These are phyloP conservation scores for Pythium brachiatum DNA, from an alignment of 352 stramenopile species.

Conservation along the genomic window DNA sequence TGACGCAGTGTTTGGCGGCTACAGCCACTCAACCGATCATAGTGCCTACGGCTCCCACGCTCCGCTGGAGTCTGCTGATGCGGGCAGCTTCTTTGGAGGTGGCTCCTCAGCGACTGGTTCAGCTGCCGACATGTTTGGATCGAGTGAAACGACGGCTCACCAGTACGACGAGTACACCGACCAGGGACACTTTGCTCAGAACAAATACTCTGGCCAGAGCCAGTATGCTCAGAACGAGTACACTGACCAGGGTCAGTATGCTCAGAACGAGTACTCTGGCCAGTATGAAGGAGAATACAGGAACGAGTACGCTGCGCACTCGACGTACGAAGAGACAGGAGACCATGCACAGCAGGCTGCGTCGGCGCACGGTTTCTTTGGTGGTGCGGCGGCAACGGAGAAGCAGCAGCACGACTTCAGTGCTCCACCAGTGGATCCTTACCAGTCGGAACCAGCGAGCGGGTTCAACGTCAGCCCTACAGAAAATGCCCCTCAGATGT, in stretches of 20 bases:
- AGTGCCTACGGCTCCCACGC: neutral
- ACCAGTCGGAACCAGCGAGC: neutral
- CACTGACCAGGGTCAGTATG: neutral
- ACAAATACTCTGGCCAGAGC: neutral
- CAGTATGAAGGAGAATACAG: neutral
- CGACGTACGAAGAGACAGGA: neutral
- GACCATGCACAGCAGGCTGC: neutral
- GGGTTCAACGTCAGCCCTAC: neutral
- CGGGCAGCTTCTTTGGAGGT: constrained; percentile 24
- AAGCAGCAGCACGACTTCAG: neutral
- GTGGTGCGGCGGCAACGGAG: neutral
- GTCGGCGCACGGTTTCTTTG: constrained; percentile 2
- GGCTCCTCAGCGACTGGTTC: neutral
- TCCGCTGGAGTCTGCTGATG: constrained; percentile 10
- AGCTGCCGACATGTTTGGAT: constrained; percentile 19
- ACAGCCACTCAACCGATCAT: constrained; percentile 6
- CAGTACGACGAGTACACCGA: neutral
- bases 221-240: too few relatives aligned
- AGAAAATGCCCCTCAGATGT: neutral
- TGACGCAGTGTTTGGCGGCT: constrained; percentile 28
- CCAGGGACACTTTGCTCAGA: neutral
- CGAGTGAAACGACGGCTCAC: neutral
- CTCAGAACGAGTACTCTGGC: neutral
- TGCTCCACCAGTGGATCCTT: neutral
- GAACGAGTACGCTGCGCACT: neutral